These are phyloP conservation scores for Elsinoe batatas DNA, from an alignment of 2,329 filamentous ascomycete species.

Conservation along the genomic window DNA sequence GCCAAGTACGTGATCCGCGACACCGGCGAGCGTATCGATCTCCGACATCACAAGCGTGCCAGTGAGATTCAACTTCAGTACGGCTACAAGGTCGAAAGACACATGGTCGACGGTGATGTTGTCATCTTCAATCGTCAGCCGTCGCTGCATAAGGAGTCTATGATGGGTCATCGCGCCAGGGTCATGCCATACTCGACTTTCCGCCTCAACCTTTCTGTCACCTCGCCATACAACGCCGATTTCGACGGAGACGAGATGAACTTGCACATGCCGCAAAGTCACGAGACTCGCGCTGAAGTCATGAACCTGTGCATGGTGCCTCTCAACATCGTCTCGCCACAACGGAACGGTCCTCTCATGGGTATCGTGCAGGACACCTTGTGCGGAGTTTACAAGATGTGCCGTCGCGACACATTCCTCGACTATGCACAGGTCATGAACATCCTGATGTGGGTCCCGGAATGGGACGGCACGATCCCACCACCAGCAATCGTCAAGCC, in stretches of 20 bases:
- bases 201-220: conserved; percentile 92
- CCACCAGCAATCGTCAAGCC: conserved; percentile 91
- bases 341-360: conserved; percentile 95
- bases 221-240: conserved; percentile 98
- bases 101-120: conserved; percentile 90
- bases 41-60: conserved; percentile 83
- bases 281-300: conserved; percentile 92
- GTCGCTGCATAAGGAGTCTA: conserved; percentile 97
- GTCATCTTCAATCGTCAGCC: conserved; percentile 99
- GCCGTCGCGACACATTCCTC: conserved; percentile 82
- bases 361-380: conserved; percentile 98
- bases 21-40: conserved; percentile 86
- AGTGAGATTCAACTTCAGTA: conserved; percentile 82
- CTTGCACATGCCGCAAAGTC: conserved; percentile 94
- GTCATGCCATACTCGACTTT: conserved; percentile 99
- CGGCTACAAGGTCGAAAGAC: conserved; percentile 97
- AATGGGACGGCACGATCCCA: conserved; percentile 93
- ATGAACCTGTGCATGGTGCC: conserved; percentile 96
- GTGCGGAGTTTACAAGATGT: conserved; percentile 94
- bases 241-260: conserved; percentile 99
- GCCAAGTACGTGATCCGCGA: conserved; percentile 93
- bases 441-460: conserved; percentile 90
- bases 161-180: conserved; percentile 97
- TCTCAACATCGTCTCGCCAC: conserved; percentile 93
- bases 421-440: conserved; percentile 92